Conservation (phyloP, 306 rosid genomes). For the Cicer judaicum region DNA sequence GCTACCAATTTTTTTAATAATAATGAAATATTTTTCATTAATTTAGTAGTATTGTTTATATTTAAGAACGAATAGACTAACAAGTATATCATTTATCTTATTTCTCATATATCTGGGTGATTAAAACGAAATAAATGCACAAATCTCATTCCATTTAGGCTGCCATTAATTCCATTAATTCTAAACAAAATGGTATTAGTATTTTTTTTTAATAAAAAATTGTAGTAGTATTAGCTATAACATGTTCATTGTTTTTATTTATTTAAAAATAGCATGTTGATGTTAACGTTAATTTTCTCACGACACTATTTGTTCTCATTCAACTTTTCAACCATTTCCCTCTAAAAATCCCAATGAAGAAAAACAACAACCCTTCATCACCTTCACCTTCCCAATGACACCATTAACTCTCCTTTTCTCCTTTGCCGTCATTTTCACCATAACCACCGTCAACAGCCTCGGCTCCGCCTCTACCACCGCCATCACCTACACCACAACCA, state of each 20-base stretch:
- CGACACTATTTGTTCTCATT: background rate
- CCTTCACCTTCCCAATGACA: conserved; percentile 40
- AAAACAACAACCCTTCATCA: conserved; percentile 26
- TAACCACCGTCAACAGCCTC: conserved; percentile 42
- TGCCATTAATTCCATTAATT: too few relatives aligned
- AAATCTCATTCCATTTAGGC: background rate
- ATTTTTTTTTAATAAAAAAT: background rate
- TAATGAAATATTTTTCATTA: too few relatives aligned
- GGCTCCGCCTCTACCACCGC: conserved; percentile 53
- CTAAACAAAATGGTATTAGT: too few relatives aligned
- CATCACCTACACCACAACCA: conserved; percentile 46
- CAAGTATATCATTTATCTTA: background rate
- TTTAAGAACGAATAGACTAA: too few relatives aligned
- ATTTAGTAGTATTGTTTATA: too few relatives aligned
- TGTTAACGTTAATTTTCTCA: background rate
- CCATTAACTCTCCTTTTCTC: conserved; percentile 11
- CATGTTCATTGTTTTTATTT: background rate
- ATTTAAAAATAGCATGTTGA: background rate
- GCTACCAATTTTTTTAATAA: too few relatives aligned
- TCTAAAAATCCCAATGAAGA: conserved; percentile 50
- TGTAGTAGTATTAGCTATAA: background rate
- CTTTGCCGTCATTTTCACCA: conserved; percentile 12
- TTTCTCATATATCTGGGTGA: background rate
- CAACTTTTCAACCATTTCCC: conserved; percentile 31
- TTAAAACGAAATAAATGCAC: background rate